phyloP scores from a whole-genome alignment of 106 monocot genomes.

The Dendrobium officinale region DNA sequence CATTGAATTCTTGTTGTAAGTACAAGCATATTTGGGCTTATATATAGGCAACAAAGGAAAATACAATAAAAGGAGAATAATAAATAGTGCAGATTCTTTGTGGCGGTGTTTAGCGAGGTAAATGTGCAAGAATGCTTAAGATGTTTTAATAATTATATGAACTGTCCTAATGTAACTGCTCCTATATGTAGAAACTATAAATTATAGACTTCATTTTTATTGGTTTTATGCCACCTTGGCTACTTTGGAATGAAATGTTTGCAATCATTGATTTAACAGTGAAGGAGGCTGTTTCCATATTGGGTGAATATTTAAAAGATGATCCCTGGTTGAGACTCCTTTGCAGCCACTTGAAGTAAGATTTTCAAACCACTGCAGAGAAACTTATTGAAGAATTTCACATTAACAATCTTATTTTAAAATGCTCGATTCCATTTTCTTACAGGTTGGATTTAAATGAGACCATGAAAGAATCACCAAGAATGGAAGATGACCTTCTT shows the following conservation, averaged over 20 bases:
- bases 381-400: background rate
- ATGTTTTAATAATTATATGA: no score
- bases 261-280: slow-evolving; percentile 31
- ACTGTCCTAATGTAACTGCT: no score
- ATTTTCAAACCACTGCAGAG: background rate
- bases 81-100: no score
- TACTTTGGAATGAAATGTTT: background rate
- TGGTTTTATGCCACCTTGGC: background rate
- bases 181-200: no score
- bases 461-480: slow-evolving; percentile 3
- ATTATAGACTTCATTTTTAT: background rate
- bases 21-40: no score
- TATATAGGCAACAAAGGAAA: no score
- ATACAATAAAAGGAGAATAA: no score
- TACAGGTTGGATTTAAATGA: slow-evolving; percentile 39
- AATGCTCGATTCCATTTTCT: background rate
- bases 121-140: no score
- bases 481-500: slow-evolving; percentile 11
- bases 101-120: no score
- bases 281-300: slow-evolving; percentile 54
- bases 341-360: slow-evolving; percentile 68
- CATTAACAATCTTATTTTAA: background rate
- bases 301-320: slow-evolving; percentile 77
- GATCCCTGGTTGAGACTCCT: slow-evolving; percentile 68
- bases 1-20: no score